Conservation (phyloP, 768 basidiomycete genomes). For the Cystobasidium onofrii region DNA sequence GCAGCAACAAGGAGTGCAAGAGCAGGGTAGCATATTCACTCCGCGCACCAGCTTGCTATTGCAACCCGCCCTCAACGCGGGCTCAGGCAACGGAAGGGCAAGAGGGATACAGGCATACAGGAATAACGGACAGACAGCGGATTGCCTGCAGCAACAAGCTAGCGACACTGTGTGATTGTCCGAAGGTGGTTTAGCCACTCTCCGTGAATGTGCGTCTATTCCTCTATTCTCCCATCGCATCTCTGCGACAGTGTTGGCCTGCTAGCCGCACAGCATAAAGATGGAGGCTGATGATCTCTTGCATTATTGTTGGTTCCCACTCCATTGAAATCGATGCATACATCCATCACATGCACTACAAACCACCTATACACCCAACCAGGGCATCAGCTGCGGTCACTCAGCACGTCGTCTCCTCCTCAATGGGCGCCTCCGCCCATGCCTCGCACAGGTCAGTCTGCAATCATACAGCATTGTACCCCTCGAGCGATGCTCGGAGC, state of each 20-base stretch:
- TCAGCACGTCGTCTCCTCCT: slow-evolving; percentile 6
- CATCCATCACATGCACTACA: too few relatives aligned
- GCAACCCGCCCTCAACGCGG: too few relatives aligned
- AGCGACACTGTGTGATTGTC: background rate
- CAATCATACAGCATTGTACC: background rate
- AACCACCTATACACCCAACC: background rate
- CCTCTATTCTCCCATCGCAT: background rate
- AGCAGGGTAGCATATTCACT: too few relatives aligned
- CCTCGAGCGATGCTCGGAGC: background rate
- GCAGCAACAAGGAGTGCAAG: too few relatives aligned
- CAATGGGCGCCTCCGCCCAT: slow-evolving; percentile 12
- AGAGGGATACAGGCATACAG: too few relatives aligned
- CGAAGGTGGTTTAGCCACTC: background rate
- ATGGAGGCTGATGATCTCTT: background rate
- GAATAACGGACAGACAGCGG: too few relatives aligned
- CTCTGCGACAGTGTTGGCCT: background rate
- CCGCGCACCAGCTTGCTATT: too few relatives aligned
- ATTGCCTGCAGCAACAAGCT: too few relatives aligned
- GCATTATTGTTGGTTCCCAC: background rate
- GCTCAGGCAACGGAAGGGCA: too few relatives aligned
- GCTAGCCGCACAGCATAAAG: background rate
- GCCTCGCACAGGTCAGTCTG: slow-evolving; percentile 9
- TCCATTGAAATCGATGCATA: too few relatives aligned
- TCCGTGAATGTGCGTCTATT: background rate
- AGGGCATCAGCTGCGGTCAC: slow-evolving; percentile 3